Base-by-base conservation (phyloP, 2,329 filamentous ascomycete species). In the Diaporthe citri region DNA sequence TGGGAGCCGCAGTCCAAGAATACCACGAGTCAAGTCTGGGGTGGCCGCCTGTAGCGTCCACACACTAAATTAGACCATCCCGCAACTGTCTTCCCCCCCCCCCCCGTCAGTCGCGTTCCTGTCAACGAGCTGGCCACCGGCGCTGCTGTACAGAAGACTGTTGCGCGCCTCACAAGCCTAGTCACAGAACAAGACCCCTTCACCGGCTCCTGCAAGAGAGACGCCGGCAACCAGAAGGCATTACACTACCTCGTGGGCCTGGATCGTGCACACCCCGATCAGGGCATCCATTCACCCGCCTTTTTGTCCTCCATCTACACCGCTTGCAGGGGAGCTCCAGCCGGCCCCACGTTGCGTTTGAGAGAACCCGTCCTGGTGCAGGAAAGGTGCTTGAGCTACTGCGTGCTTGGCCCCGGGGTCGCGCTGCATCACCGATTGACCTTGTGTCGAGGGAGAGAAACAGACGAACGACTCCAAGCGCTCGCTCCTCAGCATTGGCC, bases 291-390 rank as follows among this genome's bases (percentile, higher is more conserved):
- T 36, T 12, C n/a, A 25, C 55, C 69, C 31, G 56, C 55, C 20
- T 48, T 60, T 55, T 59, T 59, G 52, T 51, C 46, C 22, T 62
- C 56, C 51, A 43, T 34, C 71, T 72, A 55, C 71, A 72, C 71
- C 71, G 71, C 71, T 72, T 72, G 59, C 71, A 64, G 57, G 67
- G 71, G 57, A 64, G 57, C 71, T 55, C 71, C 71, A 36, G 59
- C 57, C 17, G 15, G 57, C 71, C 71, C 71, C 71, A 72, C 71
- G 71, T 41, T 52, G 56, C 51, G 20, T 57, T 57, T 48, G 67
- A 34, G 71, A 39, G 48, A 69, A 69, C 22, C 64, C 64, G 64
- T 69, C 48, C 34, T 55, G 46, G 34, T 72, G 71, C 71, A 59
- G 51, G 20, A 62, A 22, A 55, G n/a, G 15, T 48, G 25, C 10